phyloP scores from a whole-genome alignment of 768 basidiomycete species.

The Tylopilus balloui region DNA sequence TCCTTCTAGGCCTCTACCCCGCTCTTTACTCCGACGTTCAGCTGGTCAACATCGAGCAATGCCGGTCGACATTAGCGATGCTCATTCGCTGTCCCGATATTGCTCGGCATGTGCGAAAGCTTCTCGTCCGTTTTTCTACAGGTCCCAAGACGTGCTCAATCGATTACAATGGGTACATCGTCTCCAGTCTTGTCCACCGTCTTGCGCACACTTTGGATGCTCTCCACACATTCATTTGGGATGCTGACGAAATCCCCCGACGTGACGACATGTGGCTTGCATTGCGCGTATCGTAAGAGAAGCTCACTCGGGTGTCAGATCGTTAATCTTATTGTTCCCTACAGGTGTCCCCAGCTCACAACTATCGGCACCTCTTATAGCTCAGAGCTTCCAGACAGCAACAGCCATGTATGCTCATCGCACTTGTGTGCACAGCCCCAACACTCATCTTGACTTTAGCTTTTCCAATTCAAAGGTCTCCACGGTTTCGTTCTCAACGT shows the following conservation, averaged over 20 bases:
- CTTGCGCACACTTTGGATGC: slow-evolving; percentile 58
- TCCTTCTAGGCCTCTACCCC: slow-evolving; percentile 50
- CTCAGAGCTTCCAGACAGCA: slow-evolving; percentile 48
- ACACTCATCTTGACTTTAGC: slow-evolving; percentile 33
- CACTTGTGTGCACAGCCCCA: background rate
- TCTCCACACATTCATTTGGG: slow-evolving; percentile 65
- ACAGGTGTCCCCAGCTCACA: slow-evolving; percentile 62
- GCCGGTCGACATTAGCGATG: slow-evolving; percentile 61
- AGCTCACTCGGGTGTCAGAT: background rate
- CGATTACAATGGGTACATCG: slow-evolving; percentile 25
- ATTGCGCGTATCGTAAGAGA: slow-evolving; percentile 56
- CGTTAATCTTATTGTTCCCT: background rate
- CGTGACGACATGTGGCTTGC: slow-evolving; percentile 79
- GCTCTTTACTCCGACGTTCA: slow-evolving; percentile 57
- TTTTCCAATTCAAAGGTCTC: slow-evolving; percentile 66
- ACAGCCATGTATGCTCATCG: slow-evolving; percentile 54
- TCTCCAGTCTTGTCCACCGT: slow-evolving; percentile 49
- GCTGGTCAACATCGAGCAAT: slow-evolving; percentile 55
- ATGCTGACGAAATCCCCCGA: slow-evolving; percentile 59
- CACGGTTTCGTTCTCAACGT: slow-evolving; percentile 58
- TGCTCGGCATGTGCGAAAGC: slow-evolving; percentile 62
- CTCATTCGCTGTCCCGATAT: slow-evolving; percentile 49
- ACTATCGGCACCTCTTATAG: slow-evolving; percentile 63
- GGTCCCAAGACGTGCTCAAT: slow-evolving; percentile 26
- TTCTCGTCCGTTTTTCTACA: slow-evolving; percentile 41